Evolutionary conservation across 1,284 basidiomycete species (phyloP).

Genomic region (Lentinula novae-zelandiae): DNA sequence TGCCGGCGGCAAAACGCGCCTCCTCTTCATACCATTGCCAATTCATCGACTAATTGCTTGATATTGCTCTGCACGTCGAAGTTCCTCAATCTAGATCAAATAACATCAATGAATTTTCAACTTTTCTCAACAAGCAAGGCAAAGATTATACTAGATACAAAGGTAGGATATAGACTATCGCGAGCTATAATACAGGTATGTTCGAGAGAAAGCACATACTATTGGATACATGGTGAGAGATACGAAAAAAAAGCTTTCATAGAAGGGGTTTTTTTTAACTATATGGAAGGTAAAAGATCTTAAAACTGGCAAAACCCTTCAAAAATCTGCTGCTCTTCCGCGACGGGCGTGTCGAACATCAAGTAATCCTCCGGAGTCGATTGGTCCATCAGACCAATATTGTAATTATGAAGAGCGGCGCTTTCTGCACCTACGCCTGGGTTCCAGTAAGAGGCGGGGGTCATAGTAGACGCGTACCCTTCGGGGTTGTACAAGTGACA

Average conservation of each 20-base stretch:
- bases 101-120: background rate
- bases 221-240: background rate
- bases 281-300: background rate
- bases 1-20: background rate
- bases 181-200: background rate
- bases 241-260: too few species aligned
- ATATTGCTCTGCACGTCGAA: too few species aligned
- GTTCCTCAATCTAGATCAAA: too few species aligned
- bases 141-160: background rate
- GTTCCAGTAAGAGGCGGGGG: background rate
- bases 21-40: background rate
- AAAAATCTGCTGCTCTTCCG: slow-evolving; percentile 26
- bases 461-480: background rate
- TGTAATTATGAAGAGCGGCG: background rate
- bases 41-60: too few species aligned
- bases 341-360: slow-evolving; percentile 24
- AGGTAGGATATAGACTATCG: background rate
- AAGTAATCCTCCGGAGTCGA: background rate
- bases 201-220: background rate
- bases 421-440: background rate
- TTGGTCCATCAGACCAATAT: background rate
- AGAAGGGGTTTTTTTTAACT: too few species aligned
- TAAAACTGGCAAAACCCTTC: background rate
- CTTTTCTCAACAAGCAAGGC: background rate
- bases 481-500: background rate